Base-by-base conservation (phyloP, 2,329 filamentous ascomycete species). In the Alternaria hordeiaustralica region DNA sequence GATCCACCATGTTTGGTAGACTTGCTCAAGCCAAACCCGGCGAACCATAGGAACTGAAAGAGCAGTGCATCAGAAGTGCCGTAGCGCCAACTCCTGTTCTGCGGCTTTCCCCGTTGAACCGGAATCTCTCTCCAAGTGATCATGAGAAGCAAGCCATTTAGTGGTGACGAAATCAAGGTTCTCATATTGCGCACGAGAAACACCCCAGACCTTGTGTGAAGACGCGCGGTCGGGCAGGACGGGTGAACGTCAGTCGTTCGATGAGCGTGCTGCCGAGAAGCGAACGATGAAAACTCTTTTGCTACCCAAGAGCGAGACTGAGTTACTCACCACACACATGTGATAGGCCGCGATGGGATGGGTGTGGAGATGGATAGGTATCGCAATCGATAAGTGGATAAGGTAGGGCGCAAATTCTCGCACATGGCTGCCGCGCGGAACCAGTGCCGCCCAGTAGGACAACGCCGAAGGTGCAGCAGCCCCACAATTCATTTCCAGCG, bases 301-400 rank as follows among this genome's bases (percentile, higher is more conserved):
- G 59, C 57, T 60, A 62, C 28, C 64, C 47, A 61, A 65, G 55
- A 56, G 61, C 23, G 36, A 63, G 55, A 63, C 18, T 63, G 43
- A 30, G 57, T 47, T 26, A 58, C 33, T 55, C 46, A 47, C 51
- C 46, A 50, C 57, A 49, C 55, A 58, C 62, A 51, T 53, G 61
- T 62, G 63, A 71, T 66, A 69, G 71, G 71, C 41, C 30, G 28
- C 62, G 63, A 63, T 36, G 30, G 45, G 49, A 59, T 54, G 69
- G 61, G 25, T 69, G 70, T 70, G 72, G 71, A 65, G 70, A 72
- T 62, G 74, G 72, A 60, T 68, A 71, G 70, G 54, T 71, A 75
- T 77, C 72, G 75, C 59, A 60, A 77, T 77, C 73, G 76, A 78
- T 77, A 76, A 71, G 75, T 74, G 73, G 75, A 76, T 75, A 76